Percentiles rank a stretch among this genome's conserved stretches.
These are phyloP conservation scores for Choanephora cucurbitarum DNA, from an alignment of 371 early-diverging fungal species.

Conservation along the genomic window DNA sequence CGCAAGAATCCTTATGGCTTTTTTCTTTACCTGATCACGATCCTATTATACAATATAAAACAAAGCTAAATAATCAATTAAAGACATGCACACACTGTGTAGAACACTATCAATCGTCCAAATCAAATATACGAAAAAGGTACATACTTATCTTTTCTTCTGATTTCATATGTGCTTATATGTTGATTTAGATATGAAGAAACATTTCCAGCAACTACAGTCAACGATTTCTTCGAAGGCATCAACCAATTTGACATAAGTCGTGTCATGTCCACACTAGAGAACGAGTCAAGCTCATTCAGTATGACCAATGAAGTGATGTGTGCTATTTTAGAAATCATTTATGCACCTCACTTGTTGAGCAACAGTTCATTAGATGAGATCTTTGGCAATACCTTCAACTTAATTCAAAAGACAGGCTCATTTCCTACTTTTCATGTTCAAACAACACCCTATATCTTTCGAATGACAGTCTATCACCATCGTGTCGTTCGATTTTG, in stretches of 20 bases:
- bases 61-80: slow-evolving; percentile 34
- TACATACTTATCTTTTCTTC: no score
- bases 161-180: no score
- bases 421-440: slow-evolving; percentile 29
- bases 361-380: slow-evolving; percentile 21
- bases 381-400: slow-evolving; percentile 28
- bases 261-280: slow-evolving; percentile 21
- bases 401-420: slow-evolving; percentile 30
- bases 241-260: slow-evolving; percentile 35
- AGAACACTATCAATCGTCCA: slow-evolving; percentile 37
- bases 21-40: slow-evolving; percentile 51
- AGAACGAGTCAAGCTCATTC: slow-evolving; percentile 3
- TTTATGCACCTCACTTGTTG: slow-evolving; percentile 21
- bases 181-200: slow-evolving; percentile 31
- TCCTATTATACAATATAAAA: slow-evolving; percentile 41
- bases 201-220: slow-evolving; percentile 34
- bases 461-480: slow-evolving; percentile 34
- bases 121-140: slow-evolving; percentile 27
- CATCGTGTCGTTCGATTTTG: slow-evolving; percentile 40
- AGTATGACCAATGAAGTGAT: slow-evolving; percentile 21
- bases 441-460: slow-evolving; percentile 18
- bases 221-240: slow-evolving; percentile 33
- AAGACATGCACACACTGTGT: slow-evolving; percentile 33
- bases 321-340: slow-evolving; percentile 34
- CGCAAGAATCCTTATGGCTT: slow-evolving; percentile 46